Evolutionary conservation across 163 green algal species (phyloP).

Genomic region (Scenedesmus sp.): DNA sequence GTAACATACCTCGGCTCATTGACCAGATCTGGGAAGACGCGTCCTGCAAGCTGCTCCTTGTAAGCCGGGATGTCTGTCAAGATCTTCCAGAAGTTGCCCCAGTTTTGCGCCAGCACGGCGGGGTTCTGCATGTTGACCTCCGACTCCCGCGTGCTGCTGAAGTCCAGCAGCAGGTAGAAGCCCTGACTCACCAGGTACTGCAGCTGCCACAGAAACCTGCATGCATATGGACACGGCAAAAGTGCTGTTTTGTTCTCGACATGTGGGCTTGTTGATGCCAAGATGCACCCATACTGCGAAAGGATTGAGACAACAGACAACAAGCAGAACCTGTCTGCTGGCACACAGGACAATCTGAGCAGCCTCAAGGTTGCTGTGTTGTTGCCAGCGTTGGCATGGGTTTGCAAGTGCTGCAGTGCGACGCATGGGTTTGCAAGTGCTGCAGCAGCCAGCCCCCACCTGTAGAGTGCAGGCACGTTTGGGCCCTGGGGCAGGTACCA

Average conservation of each 20-base stretch:
- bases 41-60: conserved; percentile 11
- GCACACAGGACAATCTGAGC: background rate
- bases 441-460: background rate
- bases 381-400: too few species aligned
- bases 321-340: background rate
- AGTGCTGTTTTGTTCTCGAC: too few species aligned
- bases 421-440: background rate
- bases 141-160: conserved; percentile 2
- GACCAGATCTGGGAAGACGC: conserved; percentile 50
- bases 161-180: conserved; percentile 56
- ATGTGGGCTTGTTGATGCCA: background rate
- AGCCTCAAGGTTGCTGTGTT: too few species aligned
- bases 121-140: conserved; percentile 46
- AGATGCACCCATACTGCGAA: too few species aligned
- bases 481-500: conserved; percentile 57
- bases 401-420: too few species aligned
- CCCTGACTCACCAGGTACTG: conserved; percentile 57
- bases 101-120: conserved; percentile 44
- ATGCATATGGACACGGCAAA: background rate
- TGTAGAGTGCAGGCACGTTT: conserved; percentile 41
- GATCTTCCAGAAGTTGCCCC: conserved; percentile 49
- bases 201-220: conserved; percentile 57
- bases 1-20: conserved; percentile 54
- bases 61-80: conserved; percentile 45
- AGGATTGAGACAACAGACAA: background rate